These are phyloP conservation scores for Diaporthe velutina DNA, from an alignment of 2,329 filamentous ascomycete species.

Conservation along the genomic window DNA sequence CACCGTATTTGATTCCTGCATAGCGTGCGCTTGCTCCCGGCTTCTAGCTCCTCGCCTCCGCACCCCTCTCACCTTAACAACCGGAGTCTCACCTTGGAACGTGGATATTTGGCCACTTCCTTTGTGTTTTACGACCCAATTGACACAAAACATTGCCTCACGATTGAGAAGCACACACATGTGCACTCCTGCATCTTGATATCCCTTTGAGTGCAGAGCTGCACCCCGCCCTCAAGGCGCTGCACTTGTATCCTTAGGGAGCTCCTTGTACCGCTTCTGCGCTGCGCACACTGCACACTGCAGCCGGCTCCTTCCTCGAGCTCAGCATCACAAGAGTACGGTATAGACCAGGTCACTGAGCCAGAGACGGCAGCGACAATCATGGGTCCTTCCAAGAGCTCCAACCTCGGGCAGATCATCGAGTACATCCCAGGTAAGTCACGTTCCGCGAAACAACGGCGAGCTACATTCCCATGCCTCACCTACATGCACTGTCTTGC, in stretches of 20 bases:
- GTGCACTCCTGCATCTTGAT: conserved; percentile 8
- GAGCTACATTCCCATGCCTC: conserved; percentile 13
- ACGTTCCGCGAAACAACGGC: conserved; percentile 30
- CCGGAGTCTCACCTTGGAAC: conserved; percentile 10
- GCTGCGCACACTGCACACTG: background rate
- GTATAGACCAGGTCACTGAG: background rate
- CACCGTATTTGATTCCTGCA: conserved; percentile 17
- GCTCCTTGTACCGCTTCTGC: background rate
- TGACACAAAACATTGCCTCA: background rate
- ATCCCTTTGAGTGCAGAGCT: background rate
- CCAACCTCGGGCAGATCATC: conserved; percentile 88
- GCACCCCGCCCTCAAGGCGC: conserved; percentile 5
- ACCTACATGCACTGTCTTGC: background rate
- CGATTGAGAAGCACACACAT: background rate
- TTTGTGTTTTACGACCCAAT: background rate
- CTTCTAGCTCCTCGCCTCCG: background rate
- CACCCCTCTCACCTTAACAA: background rate
- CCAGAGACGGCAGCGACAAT: conserved; percentile 56
- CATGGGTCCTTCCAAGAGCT: conserved; percentile 58
- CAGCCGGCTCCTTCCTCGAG: conserved; percentile 8
- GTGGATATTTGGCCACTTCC: too few species aligned
- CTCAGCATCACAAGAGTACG: background rate
- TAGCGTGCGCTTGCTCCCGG: conserved; percentile 15
- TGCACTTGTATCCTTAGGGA: conserved; percentile 20
- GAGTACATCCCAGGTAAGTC: conserved; percentile 93